Conservation (phyloP, 306 rosid species). For the Cicer yamashitae region DNA sequence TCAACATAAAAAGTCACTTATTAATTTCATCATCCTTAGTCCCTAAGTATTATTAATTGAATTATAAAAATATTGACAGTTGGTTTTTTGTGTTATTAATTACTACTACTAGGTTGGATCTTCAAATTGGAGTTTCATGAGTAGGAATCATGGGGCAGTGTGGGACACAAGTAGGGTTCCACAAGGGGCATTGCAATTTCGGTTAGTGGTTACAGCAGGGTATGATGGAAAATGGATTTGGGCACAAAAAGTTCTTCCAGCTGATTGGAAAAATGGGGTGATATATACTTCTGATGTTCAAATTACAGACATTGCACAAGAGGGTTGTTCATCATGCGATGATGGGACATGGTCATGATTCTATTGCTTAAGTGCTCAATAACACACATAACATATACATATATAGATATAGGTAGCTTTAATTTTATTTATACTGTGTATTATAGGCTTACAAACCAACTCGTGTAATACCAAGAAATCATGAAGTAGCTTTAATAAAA, state of each 20-base stretch:
- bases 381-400: slow-evolving; percentile 2
- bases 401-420: slow-evolving; percentile 4
- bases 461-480: not conserved
- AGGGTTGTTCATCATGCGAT: slow-evolving; percentile 70
- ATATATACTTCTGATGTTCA: slow-evolving; percentile 72
- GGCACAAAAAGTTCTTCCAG: slow-evolving; percentile 81
- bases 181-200: slow-evolving; percentile 67
- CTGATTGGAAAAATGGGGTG: slow-evolving; percentile 65
- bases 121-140: slow-evolving; percentile 68
- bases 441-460: not conserved
- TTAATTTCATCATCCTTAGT: no score
- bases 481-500: not conserved
- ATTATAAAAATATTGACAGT: not conserved
- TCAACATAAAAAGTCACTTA: not conserved
- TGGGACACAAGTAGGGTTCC: slow-evolving; percentile 90
- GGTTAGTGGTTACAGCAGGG: slow-evolving; percentile 70
- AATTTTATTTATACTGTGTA: slow-evolving; percentile 24
- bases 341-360: slow-evolving; percentile 52
- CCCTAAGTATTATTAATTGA: no score
- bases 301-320: slow-evolving; percentile 73
- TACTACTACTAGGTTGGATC: slow-evolving; percentile 60
- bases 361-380: not conserved
- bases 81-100: not conserved
- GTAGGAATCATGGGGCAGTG: slow-evolving; percentile 70
- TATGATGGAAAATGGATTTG: slow-evolving; percentile 78